These are phyloP conservation scores for Cubamyces lactineus DNA, from an alignment of 768 basidiomycete genomes.

Conservation along the genomic window DNA sequence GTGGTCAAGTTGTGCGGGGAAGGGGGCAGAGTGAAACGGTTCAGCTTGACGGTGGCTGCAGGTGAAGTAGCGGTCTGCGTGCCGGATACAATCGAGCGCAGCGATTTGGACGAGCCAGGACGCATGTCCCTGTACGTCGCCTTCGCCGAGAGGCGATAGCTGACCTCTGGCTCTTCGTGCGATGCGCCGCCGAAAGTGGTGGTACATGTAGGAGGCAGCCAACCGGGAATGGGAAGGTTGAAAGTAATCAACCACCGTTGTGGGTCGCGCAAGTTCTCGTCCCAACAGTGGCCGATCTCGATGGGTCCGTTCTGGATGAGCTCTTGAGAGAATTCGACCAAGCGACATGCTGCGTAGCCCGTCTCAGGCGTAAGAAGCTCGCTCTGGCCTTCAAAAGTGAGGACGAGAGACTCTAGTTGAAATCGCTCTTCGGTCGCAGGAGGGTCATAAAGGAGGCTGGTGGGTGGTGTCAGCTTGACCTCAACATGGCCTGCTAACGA, in stretches of 20 bases:
- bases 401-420: constrained; percentile 66
- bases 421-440: constrained; percentile 48
- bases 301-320: constrained; percentile 56
- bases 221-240: constrained; percentile 84
- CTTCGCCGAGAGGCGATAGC: constrained; percentile 68
- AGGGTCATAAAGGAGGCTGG: constrained; percentile 56
- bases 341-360: constrained; percentile 69
- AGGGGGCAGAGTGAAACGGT: constrained; percentile 50
- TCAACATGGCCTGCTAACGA: constrained; percentile 84
- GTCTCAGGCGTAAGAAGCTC: constrained; percentile 67
- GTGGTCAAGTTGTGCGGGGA: constrained; percentile 39
- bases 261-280: constrained; percentile 56
- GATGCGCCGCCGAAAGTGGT: constrained; percentile 44
- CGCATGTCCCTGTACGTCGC: constrained; percentile 58
- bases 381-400: constrained; percentile 87
- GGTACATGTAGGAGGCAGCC: constrained; percentile 70
- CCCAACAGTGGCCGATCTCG: constrained; percentile 66
- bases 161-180: constrained; percentile 53
- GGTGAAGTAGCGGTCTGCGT: constrained; percentile 43
- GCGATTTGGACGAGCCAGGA: constrained; percentile 46
- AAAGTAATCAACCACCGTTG: constrained; percentile 80
- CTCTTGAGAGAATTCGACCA: constrained; percentile 69
- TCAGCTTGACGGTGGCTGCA: constrained; percentile 48
- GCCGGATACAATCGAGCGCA: constrained; percentile 48
- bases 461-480: constrained; percentile 60